Percentiles rank a stretch among this genome's conserved stretches.
Evolutionary conservation across 345 rosid genomes (phyloP).

Genomic region (Trapa incisa): DNA sequence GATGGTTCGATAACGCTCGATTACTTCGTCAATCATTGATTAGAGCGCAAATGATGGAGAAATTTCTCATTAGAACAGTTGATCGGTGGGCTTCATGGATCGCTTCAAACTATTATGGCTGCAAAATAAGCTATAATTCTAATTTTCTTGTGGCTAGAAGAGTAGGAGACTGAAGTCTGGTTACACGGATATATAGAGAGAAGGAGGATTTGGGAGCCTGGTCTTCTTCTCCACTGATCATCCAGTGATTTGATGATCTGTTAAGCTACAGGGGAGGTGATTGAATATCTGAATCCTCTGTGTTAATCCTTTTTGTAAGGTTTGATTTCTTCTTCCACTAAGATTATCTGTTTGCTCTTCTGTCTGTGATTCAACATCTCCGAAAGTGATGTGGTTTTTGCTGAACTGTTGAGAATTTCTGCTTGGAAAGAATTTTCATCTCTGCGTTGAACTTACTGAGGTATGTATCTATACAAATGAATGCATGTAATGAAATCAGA

Average conservation of each 20-base stretch:
- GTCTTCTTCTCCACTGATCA: not conserved
- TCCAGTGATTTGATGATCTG: not conserved
- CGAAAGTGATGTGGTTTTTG: not conserved
- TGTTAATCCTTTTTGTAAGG: not conserved
- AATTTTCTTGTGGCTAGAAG: too few species aligned
- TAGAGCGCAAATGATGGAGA: too few species aligned
- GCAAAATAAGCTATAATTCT: too few species aligned
- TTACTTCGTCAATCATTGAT: too few species aligned
- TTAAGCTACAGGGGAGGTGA: not conserved
- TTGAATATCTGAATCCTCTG: not conserved
- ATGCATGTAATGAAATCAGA: not conserved
- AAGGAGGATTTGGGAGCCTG: not conserved
- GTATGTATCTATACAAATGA: not conserved
- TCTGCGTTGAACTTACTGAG: not conserved
- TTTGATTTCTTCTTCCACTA: not conserved
- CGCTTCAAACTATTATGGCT: too few species aligned
- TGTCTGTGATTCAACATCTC: not conserved
- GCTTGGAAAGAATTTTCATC: not conserved
- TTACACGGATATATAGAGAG: not conserved
- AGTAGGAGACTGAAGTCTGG: too few species aligned
- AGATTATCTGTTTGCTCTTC: too few species aligned
- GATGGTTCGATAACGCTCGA: too few species aligned
- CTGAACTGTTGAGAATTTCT: not conserved
- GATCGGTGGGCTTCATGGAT: too few species aligned
- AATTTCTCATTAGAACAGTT: too few species aligned